Base-by-base conservation (phyloP, 176 grass and related monocot species). In the Oryza officinalis region DNA sequence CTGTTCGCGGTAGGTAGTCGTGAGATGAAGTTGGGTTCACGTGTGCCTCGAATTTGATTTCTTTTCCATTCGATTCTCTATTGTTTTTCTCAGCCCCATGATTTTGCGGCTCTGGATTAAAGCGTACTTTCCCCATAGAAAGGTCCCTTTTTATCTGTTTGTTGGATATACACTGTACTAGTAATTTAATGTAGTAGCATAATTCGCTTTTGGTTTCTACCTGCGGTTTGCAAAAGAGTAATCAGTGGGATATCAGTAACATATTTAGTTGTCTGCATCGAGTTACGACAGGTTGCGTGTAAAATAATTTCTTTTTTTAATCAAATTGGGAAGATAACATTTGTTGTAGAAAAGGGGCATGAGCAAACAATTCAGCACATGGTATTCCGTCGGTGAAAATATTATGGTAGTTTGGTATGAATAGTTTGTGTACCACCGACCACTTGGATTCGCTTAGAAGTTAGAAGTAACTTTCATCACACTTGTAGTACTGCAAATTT, bases 1-100 rank as follows among this genome's bases (percentile, higher is more conserved):
- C 18, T 82, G 7, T 82, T 77, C 4, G 44, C 67, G 88, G 72
- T 90, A 72, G 88, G 83, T 90, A 90, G 83, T 78, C 83, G 73
- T 86, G 88, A 60, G 67, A 83, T 86, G 20, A 72, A 86, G 79
- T 90, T 31, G 73, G 73, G 67, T 82, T 73, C 78, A 90, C 83
- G 77, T 65, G 83, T 78, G 43, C 20, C 52, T 59, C 20, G 50
- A 57, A 77, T 76, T 75, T 65, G 30, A 9, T 41, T 6, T 57
- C 22, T 74, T 69, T 23, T 65, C 13, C 27, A 11, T 70, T 78
- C 12, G 57, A 40, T 63, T 76, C 18, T 73, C 17, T 38, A 22
- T 25, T 17, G 31, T 40, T 86, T 76, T 84, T 75, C 27, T 81
- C 78, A n/a, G 20, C 12, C 79, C 78, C 60, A 37, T 23, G 7